Base-by-base conservation (phyloP, 495 filamentous ascomycete genomes). In the Hyaloscypha variabilis region DNA sequence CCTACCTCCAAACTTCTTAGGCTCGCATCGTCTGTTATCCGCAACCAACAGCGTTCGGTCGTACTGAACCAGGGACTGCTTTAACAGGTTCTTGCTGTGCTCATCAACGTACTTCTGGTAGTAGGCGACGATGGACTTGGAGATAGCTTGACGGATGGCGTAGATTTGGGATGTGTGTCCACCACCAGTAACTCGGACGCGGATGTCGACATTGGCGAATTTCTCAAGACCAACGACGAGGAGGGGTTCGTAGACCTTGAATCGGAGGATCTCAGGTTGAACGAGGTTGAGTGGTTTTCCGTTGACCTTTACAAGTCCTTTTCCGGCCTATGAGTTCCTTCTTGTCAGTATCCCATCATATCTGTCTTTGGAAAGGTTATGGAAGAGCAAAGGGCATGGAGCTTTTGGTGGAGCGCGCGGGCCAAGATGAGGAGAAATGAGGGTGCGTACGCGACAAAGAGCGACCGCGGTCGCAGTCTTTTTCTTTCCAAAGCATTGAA, bases 91-190 rank as follows among this genome's bases (percentile, higher is more conserved):
- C 91, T 99, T 99, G 84, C 90, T 90, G 88, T 98, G 92, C 90
- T 99, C 95, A 77, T 99, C 95, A 80, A 99, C 92, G 84, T 89
- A 99, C 85, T 99, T 99, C 88, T 97, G 95, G 90, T 97, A 98
- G 90, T 98, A 99, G 80, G 95, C 94, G 75, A 99, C 91, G 71
- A 96, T 92, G 59, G 90, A 91, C 87, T 99, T 99, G 82, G 94
- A 88, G 80, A 99, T 98, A 70, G 96, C 94, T 86, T 99, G 95
- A 73, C 95, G 93, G 84, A 97, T 92, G 73, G 95, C 95, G 84
- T 98, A 99, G 82, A 99, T 87, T 81, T 98, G 95, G 25, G 95
- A 98, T 67, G 91, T 91, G 87, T 98, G 96, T 83, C 95, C 95
- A 89, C 95, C 95, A 79, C 95, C 95, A 71, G 89, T 85, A 75